A percentile compares a stretch with the other conserved stretches of the same genome.
phyloP scores from a whole-genome alignment of 805 yeast species.

The Pichia sporocuriosa region DNA sequence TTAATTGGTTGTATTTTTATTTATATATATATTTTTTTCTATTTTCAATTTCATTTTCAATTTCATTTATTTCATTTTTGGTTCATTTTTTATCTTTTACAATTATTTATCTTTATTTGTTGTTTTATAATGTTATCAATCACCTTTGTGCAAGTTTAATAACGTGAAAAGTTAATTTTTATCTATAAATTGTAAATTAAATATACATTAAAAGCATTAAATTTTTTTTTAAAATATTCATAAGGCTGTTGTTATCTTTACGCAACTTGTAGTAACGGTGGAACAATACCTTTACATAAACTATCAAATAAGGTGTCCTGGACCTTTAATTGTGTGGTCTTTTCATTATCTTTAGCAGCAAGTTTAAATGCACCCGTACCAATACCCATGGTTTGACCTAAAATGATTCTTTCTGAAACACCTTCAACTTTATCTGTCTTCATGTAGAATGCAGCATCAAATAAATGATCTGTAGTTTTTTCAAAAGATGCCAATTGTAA shows the following conservation, averaged over 20 bases:
- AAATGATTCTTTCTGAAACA: slow-evolving; percentile 93
- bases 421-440: slow-evolving; percentile 94
- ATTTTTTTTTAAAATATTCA: not conserved
- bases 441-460: slow-evolving; percentile 98
- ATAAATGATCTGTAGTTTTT: slow-evolving; percentile 95
- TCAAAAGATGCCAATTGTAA: slow-evolving; percentile 95
- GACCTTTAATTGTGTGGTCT: slow-evolving; percentile 31
- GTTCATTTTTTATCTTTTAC: no score
- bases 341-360: slow-evolving; percentile 44
- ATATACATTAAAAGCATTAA: not conserved
- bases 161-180: not conserved
- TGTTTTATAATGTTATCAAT: no score
- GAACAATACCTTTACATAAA: slow-evolving; percentile 27
- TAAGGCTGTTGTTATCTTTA: not conserved
- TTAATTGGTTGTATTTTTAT: slow-evolving; percentile 1
- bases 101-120: no score
- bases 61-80: no score
- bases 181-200: not conserved
- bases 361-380: slow-evolving; percentile 97
- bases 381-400: slow-evolving; percentile 95
- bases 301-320: slow-evolving; percentile 44
- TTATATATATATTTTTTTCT: not conserved
- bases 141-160: no score
- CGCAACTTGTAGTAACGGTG: slow-evolving; percentile 15
- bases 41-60: not conserved